Base-by-base conservation (phyloP, 768 basidiomycete genomes). In the Phlebiopsis gigantea region DNA sequence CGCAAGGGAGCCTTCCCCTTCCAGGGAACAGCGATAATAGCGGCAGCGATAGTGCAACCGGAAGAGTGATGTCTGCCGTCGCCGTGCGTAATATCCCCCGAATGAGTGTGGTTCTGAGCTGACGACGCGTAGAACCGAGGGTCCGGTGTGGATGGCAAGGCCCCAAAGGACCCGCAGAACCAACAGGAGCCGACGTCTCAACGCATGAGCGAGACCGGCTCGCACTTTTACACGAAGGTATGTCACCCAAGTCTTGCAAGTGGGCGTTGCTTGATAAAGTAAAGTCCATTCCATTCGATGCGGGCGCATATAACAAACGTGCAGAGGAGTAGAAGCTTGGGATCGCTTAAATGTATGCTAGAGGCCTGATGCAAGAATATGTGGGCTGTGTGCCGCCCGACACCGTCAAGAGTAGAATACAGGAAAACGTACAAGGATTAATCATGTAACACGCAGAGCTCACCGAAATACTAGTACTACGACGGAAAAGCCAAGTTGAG, bases 181-280 rank as follows among this genome's bases (percentile, higher is more conserved):
- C 51, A 50, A 8, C 53, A 42, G 29, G 19, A 56, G 45, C 58
- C 58, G 5, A 31, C 58, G 14, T 48, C 58, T 22, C 58, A 59
- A 43, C 51, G 58, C 43, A 48, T 28, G 39, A 59, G 56, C 50
- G 47, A 39, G 1, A 24, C 24, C 8, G 54, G 54, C 5, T 22
- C 54, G n/a, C 54, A 59, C 25, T 39, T 39, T 50, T 55, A 59
- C 29, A 59, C 58, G 14, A 59, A 59, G 58, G 55, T 59, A 42
- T 4, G 45, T 24, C 15, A 29, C 5, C 25, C 22, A 41, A 4
- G n/a, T n/a, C n/a, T n/a, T n/a, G n/a, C n/a, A n/a, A n/a, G n/a
- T n/a, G n/a, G n/a, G n/a, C 4, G 47, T 14, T 29, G 14, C 29
- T n/a, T 48, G 29, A 30, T 29, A 1, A 48, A 17, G 31, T 7